These are phyloP conservation scores for Plasmodium ovale DNA, from an alignment of 169 alveolate species.

Conservation along the genomic window DNA sequence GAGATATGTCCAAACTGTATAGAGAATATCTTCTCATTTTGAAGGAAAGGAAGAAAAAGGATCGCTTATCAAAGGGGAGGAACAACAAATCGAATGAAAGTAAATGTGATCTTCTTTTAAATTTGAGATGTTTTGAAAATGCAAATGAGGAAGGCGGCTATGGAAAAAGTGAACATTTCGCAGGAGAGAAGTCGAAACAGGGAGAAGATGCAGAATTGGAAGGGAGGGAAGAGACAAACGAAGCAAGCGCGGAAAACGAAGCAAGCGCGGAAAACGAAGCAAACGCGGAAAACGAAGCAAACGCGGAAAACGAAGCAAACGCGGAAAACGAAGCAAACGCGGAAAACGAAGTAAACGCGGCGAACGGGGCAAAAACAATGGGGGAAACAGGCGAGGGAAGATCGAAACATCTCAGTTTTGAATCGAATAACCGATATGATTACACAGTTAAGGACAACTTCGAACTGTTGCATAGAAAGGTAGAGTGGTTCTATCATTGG, in stretches of 20 bases:
- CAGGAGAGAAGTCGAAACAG: not conserved
- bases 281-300: no score
- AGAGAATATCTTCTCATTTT: conserved; percentile 28
- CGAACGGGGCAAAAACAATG: not conserved
- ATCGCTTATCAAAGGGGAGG: not conserved
- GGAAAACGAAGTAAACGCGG: conserved; percentile 10
- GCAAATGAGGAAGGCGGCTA: not conserved
- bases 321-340: conserved; percentile 35
- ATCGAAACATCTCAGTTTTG: not conserved
- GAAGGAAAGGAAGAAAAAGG: conserved; percentile 13
- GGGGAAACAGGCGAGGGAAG: not conserved
- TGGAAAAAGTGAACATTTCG: not conserved
- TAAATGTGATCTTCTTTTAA: no score
- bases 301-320: conserved; percentile 21
- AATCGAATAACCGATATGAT: conserved; percentile 35
- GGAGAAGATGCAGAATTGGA: not conserved
- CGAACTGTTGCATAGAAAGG: conserved; percentile 75
- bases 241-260: not conserved
- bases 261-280: not conserved
- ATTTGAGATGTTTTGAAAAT: not conserved
- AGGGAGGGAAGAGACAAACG: not conserved
- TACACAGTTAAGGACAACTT: conserved; percentile 44
- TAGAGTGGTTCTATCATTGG: conserved; percentile 85
- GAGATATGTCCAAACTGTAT: conserved; percentile 50
- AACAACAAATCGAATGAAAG: not conserved